These are phyloP conservation scores for Picea abies DNA, from an alignment of 83 land plant genomes.

Conservation along the genomic window DNA sequence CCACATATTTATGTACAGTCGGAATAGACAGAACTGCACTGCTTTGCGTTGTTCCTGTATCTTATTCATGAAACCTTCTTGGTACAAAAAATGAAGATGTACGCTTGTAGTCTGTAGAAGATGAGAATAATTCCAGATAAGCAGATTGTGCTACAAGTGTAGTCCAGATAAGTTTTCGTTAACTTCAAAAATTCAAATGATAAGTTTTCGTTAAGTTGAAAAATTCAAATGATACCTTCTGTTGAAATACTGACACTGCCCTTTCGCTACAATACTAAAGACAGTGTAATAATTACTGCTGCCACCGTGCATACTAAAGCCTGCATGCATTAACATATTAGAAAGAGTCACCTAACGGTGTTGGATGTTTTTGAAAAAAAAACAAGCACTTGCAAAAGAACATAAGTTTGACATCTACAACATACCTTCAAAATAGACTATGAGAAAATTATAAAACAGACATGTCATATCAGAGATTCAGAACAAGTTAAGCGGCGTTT, in stretches of 20 bases:
- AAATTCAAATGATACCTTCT: background rate
- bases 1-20: conserved; percentile 11
- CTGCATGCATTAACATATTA: conserved; percentile 8
- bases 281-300: background rate
- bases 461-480: background rate
- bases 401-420: background rate
- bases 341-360: background rate
- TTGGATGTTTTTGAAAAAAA: background rate
- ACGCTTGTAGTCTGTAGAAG: background rate
- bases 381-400: background rate
- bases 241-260: background rate
- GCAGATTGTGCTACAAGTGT: background rate
- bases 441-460: background rate
- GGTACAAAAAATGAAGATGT: conserved; percentile 9
- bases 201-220: background rate
- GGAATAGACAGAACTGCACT: conserved; percentile 7
- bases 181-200: background rate
- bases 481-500: too few species aligned
- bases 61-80: conserved; percentile 5
- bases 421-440: background rate
- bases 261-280: conserved; percentile 7
- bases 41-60: background rate
- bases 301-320: conserved; percentile 17
- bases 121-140: background rate
- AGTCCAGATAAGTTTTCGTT: background rate